Evolutionary conservation across 495 filamentous ascomycete species (phyloP), one percentile per base, ranked within the genome.

Genomic region (Haplographium delicatum): DNA sequence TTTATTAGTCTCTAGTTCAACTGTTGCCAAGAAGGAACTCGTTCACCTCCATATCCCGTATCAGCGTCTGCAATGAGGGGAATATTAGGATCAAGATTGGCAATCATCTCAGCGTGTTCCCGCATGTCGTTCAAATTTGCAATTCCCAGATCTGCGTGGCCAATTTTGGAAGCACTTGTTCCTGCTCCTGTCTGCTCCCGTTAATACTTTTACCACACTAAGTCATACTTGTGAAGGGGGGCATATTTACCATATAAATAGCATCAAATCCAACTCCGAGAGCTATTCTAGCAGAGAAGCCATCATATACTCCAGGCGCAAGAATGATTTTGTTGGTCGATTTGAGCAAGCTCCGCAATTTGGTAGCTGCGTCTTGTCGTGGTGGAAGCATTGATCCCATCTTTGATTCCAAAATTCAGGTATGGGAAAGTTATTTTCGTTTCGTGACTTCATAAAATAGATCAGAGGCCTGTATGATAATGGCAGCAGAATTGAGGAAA

Each of bases 61-160:
- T 86, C 82, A 65, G 79, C 78, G 51, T 86, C 83, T 7, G 81
- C 83, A 59, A 86, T 84, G 4, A 86, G 59, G 0, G 82, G 81
- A 0, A 69, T 70, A 28, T 68, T 71, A 0, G 76, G 76, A 49
- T 83, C 71, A 33, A 86, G 67, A 47, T 75, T 78, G 34, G 80
- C 80, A 52, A 86, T 82, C 79, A 84, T 83, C 46, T 79, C 74
- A 1, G 82, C 82, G 47, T 85, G 78, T 31, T 69, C 69, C 26
- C 66, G 63, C 81, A 86, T 85, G 50, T 86, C 82, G 49, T 78
- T 68, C 25, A 82, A 67, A 22, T 75, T 75, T 15, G 76, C 76
- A 13, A 85, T 63, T 9, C 80, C 83, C 3, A 85, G 66, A 57
- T 85, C 83, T 15, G 82, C 72, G 62, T 76, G 72, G 11, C 83